Evolutionary conservation across 345 rosid species (phyloP).

Genomic region (Populus alba): DNA sequence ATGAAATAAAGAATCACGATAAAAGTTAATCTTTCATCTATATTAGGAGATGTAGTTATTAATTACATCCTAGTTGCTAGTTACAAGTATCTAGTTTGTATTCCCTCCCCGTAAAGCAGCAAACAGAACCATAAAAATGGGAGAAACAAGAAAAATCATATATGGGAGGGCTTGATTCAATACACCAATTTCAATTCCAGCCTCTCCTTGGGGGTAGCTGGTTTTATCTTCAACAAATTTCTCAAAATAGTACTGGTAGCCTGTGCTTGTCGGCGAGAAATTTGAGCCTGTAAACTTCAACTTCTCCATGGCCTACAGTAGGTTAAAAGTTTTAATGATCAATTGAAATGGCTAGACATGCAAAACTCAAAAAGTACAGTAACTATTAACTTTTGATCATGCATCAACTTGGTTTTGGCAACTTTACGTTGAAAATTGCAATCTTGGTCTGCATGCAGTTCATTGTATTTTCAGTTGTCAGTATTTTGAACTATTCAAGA

Average conservation of each 20-base stretch:
- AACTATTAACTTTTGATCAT: not conserved
- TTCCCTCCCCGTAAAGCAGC: constrained; percentile 54
- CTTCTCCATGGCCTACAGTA: constrained; percentile 76
- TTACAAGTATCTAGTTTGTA: constrained; percentile 19
- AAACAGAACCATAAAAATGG: constrained; percentile 51
- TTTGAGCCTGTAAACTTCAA: constrained; percentile 61
- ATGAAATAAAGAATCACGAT: too few species aligned
- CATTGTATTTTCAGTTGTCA: too few species aligned
- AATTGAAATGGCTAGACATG: not conserved
- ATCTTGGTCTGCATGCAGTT: not conserved
- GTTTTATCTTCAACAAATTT: constrained; percentile 57
- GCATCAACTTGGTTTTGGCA: not conserved
- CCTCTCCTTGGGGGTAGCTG: constrained; percentile 31
- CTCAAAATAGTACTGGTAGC: constrained; percentile 68
- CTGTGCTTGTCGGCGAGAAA: constrained; percentile 34
- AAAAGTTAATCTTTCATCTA: not conserved
- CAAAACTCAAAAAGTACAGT: not conserved
- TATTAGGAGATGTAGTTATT: not conserved
- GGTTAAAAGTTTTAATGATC: not conserved
- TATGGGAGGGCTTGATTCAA: constrained; percentile 59
- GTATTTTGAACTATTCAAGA: too few species aligned
- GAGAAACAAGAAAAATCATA: constrained; percentile 64
- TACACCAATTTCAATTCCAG: constrained; percentile 35
- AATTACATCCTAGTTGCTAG: not conserved
- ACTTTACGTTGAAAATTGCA: not conserved